Percentiles rank a stretch among this genome's conserved stretches.
Conservation (phyloP, 257 asterid species). For the Euphrasia confusa region DNA sequence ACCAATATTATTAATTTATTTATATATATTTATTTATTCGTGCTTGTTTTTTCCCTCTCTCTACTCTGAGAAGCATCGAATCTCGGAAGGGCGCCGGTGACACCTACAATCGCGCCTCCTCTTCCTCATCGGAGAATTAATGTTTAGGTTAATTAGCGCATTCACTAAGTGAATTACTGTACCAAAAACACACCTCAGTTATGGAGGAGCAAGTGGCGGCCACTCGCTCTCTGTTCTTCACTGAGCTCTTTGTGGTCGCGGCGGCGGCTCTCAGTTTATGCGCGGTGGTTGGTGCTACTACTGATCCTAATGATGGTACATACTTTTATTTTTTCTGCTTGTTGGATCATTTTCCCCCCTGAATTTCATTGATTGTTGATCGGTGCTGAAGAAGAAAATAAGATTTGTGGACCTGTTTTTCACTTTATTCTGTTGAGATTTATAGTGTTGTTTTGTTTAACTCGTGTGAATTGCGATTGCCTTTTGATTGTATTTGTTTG, state of each 20-base stretch:
- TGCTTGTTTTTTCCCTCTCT: conserved; percentile 18
- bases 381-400: conserved; percentile 11
- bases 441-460: too few relatives aligned
- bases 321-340: not conserved
- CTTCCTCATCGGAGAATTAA: conserved; percentile 23
- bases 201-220: conserved; percentile 38
- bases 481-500: conserved; percentile 6
- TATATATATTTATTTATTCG: too few relatives aligned
- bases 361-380: conserved; percentile 23
- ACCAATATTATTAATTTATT: too few relatives aligned
- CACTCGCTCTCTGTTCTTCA: conserved; percentile 25
- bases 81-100: conserved; percentile 60
- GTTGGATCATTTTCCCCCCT: not conserved
- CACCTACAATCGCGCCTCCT: conserved; percentile 35
- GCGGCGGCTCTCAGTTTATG: conserved; percentile 28
- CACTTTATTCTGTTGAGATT: too few relatives aligned
- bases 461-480: too few relatives aligned
- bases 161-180: conserved; percentile 14
- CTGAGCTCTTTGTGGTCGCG: conserved; percentile 30
- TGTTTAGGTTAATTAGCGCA: conserved; percentile 22
- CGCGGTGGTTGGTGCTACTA: conserved; percentile 34
- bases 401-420: conserved; percentile 4
- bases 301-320: conserved; percentile 75
- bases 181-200: conserved; percentile 14
- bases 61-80: conserved; percentile 48